Evolutionary conservation across 2,329 filamentous ascomycete species (phyloP), one percentile per base, ranked within the genome.

Genomic region (Clathrospora elynae): DNA sequence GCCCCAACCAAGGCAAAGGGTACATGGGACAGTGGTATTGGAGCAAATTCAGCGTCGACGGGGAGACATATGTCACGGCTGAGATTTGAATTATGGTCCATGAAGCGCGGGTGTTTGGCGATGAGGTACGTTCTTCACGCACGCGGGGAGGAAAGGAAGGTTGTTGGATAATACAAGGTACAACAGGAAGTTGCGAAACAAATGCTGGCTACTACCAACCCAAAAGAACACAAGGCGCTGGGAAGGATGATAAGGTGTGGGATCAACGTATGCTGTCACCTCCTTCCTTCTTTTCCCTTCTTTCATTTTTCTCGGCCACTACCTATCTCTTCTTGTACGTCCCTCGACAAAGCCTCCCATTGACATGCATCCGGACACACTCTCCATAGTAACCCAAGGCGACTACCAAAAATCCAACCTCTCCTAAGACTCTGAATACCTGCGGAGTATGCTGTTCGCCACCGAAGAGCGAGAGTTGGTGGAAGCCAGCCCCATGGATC

Each of bases 11-110:
- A 22, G 46, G 23, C n/a, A 35, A 76, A 20, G 81, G 80, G 26
- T 84, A 76, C 66, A 73, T 86, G n/a, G 82, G 78, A 0, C 83
- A 87, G 67, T 86, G 82, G 82, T 83, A 80, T 58, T 57, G 68
- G 35, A 75, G 70, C 12, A 66, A 73, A 2, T 86, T 84, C 43
- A 49, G 23, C 1, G 2, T 49, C 11, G 31, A 57, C 1, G 12
- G 68, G 59, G 39, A 66, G 42, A 35, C 37, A 4, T 75, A 75
- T 47, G 49, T 51, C 3, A 71, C 66, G 1, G 66, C 72, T 10
- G 73, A 76, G 54, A 73, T 74, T 72, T 75, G 71, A 70, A 76
- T 76, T 73, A 76, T 75, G 73, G 64, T 73, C n/a, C 59, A 68
- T 12, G 75, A 76, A 45, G 72, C 73, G 20, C 61, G 53, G 24